Evolutionary conservation across 2,329 filamentous ascomycete genomes (phyloP).

Genomic region (Chaetomium sp.): DNA sequence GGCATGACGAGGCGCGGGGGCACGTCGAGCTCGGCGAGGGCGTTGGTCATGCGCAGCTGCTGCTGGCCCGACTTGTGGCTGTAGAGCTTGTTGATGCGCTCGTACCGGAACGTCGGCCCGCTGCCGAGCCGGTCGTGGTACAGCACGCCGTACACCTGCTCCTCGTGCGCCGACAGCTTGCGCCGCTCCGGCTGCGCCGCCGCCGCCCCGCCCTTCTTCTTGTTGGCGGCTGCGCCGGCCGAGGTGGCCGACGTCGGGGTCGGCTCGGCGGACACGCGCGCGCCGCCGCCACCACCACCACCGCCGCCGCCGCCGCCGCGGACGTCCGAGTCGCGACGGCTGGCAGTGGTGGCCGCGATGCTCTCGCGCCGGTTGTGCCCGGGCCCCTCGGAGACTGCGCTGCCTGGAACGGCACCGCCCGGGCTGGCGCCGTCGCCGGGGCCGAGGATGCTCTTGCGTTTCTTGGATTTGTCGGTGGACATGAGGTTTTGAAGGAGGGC

Average conservation of each 20-base stretch:
- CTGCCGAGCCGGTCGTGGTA: slow-evolving; percentile 82
- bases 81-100: slow-evolving; percentile 76
- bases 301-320: slow-evolving; percentile 30
- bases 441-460: slow-evolving; percentile 72
- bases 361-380: slow-evolving; percentile 54
- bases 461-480: slow-evolving; percentile 83
- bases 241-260: slow-evolving; percentile 27
- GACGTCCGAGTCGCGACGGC: slow-evolving; percentile 51
- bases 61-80: slow-evolving; percentile 76
- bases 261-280: slow-evolving; percentile 44
- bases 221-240: slow-evolving; percentile 39
- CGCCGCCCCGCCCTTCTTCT: slow-evolving; percentile 46
- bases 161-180: slow-evolving; percentile 74
- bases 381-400: slow-evolving; percentile 43
- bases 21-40: slow-evolving; percentile 71
- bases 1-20: slow-evolving; percentile 72
- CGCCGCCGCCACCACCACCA: slow-evolving; percentile 6
- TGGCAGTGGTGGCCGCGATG: slow-evolving; percentile 46
- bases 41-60: slow-evolving; percentile 72
- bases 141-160: slow-evolving; percentile 79
- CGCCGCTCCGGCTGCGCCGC: slow-evolving; percentile 59
- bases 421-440: slow-evolving; percentile 55
- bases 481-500: slow-evolving; percentile 81
- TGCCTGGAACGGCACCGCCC: slow-evolving; percentile 44
- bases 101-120: slow-evolving; percentile 87